These are phyloP conservation scores for Paramicrosporidium saccamoebae DNA, from an alignment of 371 early-diverging fungal genomes.

Conservation along the genomic window DNA sequence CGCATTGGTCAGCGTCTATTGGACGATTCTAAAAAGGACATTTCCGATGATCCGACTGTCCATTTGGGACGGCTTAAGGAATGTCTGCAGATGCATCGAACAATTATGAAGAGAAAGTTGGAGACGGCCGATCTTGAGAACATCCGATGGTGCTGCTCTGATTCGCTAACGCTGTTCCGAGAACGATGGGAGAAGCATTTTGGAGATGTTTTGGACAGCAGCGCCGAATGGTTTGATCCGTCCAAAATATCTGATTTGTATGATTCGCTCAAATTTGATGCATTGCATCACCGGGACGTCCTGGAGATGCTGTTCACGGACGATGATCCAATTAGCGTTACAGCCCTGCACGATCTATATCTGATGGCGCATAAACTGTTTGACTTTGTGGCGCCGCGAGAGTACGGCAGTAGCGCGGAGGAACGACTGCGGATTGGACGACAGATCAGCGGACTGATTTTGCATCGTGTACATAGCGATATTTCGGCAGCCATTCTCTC, in stretches of 20 bases:
- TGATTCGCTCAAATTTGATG: slow-evolving; percentile 78
- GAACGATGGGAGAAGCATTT: slow-evolving; percentile 92
- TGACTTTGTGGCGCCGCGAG: slow-evolving; percentile 66
- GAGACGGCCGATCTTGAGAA: slow-evolving; percentile 1
- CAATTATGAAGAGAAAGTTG: slow-evolving; percentile 23
- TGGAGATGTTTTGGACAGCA: slow-evolving; percentile 16
- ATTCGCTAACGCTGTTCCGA: slow-evolving; percentile 26
- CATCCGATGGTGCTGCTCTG: slow-evolving; percentile 37
- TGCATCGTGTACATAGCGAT: slow-evolving; percentile 37
- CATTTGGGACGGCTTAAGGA: slow-evolving; percentile 27
- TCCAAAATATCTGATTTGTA: slow-evolving; percentile 70
- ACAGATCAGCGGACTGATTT: slow-evolving; percentile 29
- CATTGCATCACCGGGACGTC: slow-evolving; percentile 62
- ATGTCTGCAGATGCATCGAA: slow-evolving; percentile 21
- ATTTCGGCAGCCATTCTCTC: slow-evolving; percentile 15
- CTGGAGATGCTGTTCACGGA: slow-evolving; percentile 18
- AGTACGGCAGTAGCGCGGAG: slow-evolving; percentile 45
- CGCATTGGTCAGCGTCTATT: too few species aligned
- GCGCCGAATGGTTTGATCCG: slow-evolving; percentile 18
- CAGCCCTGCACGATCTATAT: slow-evolving; percentile 25
- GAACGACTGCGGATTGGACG: slow-evolving; percentile 69
- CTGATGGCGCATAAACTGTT: slow-evolving; percentile 41
- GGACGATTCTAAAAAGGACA: too few species aligned
- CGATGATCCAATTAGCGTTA: slow-evolving; percentile 1
- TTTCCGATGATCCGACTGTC: slow-evolving; percentile 17